A percentile compares a stretch with the other conserved stretches of the same genome.
Evolutionary conservation across 2,329 filamentous ascomycete genomes (phyloP).

Genomic region (Microdochium trichocladiopsis): DNA sequence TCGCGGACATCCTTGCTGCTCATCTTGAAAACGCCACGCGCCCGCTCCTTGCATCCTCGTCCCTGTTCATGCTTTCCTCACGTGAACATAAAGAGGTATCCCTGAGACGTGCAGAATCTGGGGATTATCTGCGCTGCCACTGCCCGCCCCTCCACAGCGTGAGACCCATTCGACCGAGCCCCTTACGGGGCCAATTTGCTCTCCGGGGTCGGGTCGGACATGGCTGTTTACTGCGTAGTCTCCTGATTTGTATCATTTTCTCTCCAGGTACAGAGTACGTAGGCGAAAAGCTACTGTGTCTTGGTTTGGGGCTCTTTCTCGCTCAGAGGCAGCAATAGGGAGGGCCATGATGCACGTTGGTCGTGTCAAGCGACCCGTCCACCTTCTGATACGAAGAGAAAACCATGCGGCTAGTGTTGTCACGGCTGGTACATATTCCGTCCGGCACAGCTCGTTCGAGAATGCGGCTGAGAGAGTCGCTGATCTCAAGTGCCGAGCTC

Average conservation of each 20-base stretch:
- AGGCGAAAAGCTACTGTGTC: not conserved
- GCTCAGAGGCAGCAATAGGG: not conserved
- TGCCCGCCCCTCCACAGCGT: not conserved
- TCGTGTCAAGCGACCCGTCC: not conserved
- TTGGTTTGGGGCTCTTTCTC: not conserved
- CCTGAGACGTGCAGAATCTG: not conserved
- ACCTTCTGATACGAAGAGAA: not conserved
- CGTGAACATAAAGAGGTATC: not conserved
- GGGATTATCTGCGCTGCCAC: not conserved
- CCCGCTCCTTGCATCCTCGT: not conserved
- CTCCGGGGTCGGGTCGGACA: not conserved
- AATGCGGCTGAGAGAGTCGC: not conserved
- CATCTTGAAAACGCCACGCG: not conserved
- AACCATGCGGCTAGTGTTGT: not conserved
- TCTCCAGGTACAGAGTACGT: not conserved
- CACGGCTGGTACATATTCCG: not conserved
- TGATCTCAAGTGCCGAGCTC: not conserved
- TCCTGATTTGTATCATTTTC: not conserved
- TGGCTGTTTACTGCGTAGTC: not conserved
- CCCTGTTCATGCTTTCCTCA: not conserved
- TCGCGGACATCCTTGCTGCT: not conserved
- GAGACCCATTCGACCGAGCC: not conserved
- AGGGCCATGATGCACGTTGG: not conserved
- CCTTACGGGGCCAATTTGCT: not conserved
- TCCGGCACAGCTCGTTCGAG: not conserved